Evolutionary conservation across 345 rosid genomes (phyloP).

Genomic region (Eucalyptus regnans): DNA sequence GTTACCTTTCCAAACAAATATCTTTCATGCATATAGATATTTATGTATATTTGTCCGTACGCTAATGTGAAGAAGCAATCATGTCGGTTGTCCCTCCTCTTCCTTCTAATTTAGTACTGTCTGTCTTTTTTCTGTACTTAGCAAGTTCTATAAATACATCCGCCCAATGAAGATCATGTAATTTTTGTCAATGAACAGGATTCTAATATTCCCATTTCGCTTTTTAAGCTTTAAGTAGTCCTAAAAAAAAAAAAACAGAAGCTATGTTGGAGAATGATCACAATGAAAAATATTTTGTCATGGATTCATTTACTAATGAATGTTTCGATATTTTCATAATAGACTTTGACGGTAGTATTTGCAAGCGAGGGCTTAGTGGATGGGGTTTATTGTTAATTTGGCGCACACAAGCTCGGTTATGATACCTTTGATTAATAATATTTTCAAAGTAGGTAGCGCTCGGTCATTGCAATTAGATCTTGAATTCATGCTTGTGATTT

Average conservation of each 20-base stretch:
- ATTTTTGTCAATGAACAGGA: neutral
- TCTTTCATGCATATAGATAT: neutral
- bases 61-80: neutral
- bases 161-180: neutral
- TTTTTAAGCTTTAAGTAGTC: neutral
- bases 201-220: neutral
- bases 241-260: neutral
- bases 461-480: neutral
- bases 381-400: neutral
- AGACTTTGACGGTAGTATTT: neutral
- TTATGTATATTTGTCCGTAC: neutral
- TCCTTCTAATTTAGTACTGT: neutral
- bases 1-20: neutral
- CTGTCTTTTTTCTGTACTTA: neutral
- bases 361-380: neutral
- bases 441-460: fast-evolving
- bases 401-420: fast-evolving
- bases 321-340: neutral
- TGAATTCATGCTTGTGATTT: fast-evolving
- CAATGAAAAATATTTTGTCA: neutral
- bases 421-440: neutral
- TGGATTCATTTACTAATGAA: no score
- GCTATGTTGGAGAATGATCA: neutral
- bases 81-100: neutral
- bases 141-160: neutral